A percentile compares a stretch with the other conserved stretches of the same genome.
These are phyloP conservation scores for Stephania japonica DNA, from an alignment of 164 flowering plant species.

Conservation along the genomic window DNA sequence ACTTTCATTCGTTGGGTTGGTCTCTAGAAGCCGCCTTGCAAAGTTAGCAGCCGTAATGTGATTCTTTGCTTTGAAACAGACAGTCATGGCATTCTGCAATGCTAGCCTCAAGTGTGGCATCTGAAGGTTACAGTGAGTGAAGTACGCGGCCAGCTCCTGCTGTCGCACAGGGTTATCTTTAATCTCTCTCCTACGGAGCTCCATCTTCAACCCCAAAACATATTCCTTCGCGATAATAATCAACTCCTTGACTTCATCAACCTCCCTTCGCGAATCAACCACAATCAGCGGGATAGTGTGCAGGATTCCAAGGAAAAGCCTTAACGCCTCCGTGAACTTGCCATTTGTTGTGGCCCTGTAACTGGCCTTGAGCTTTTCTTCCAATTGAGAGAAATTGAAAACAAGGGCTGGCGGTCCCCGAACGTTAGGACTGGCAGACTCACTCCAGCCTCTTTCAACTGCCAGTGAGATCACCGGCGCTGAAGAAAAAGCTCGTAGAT, in stretches of 20 bases:
- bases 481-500: constrained; percentile 23
- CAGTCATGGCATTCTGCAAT: constrained; percentile 36
- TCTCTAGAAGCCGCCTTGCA: constrained; percentile 40
- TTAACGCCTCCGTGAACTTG: constrained; percentile 28
- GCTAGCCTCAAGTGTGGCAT: constrained; percentile 40
- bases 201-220: constrained; percentile 38
- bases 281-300: constrained; percentile 44
- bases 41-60: constrained; percentile 36
- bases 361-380: constrained; percentile 28
- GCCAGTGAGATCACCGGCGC: constrained; percentile 32
- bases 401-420: constrained; percentile 37
- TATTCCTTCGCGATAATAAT: constrained; percentile 37
- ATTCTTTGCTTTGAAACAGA: constrained; percentile 37
- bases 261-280: constrained; percentile 44
- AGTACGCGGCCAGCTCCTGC: constrained; percentile 49
- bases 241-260: constrained; percentile 46
- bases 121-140: constrained; percentile 49
- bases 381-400: constrained; percentile 26
- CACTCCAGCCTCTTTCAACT: constrained; percentile 33
- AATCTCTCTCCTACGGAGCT: constrained; percentile 33
- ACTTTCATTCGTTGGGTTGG: constrained; percentile 31
- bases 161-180: constrained; percentile 37
- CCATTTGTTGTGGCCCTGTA: constrained; percentile 32
- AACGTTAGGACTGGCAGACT: constrained; percentile 32
- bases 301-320: constrained; percentile 28